Base-by-base conservation (phyloP, 164 flowering plant species). In the Stephania yunnanensis region DNA sequence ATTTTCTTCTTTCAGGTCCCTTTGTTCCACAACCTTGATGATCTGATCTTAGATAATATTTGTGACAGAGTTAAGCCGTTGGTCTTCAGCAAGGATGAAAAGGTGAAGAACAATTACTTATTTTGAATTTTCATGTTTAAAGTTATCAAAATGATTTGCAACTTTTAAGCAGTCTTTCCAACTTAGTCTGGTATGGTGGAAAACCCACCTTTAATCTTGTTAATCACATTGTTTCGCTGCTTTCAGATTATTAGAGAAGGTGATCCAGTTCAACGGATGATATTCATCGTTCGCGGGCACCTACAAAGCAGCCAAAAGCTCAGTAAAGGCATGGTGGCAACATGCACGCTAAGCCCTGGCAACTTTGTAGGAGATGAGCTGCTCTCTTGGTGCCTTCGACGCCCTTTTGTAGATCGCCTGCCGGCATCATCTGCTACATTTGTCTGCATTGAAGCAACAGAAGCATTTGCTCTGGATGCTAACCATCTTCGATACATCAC, bases 401-500 rank as follows among this genome's bases (percentile, higher is more conserved):
- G 98, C 73, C 98, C 97, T 4, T 91, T 91, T 71, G 69, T 84
- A 0, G 93, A 91, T 74, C 86, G 98, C 3, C 92, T 93, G 13
- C 99, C 98, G 1, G 91, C 97, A 25, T 93, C 99, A 5, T 88
- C 98, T 0, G 96, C 98, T 17, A 92, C 97, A 30, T 93, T 95
- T 68, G 77, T 85, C 0, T 86, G 92, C 74, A 30, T 86, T 0
- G 95, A 93, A 74, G 78, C 95, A 19, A 84, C 88, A 3, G 99
- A 95, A 77, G 99, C 95, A 66, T 95, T 92, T 76, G 91, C 84
- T 25, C 90, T 95, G 0, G 91, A 88, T 17, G 89, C 97, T 12
- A 74, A 84, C 46, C 74, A 92, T 74, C 90, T 95, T 2, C 80
- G 84, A n/a, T 95, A 85, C 86, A 86, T 92, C 52, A 91, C 97